phyloP scores from a whole-genome alignment of 345 rosid genomes.

The Populus simonii region DNA sequence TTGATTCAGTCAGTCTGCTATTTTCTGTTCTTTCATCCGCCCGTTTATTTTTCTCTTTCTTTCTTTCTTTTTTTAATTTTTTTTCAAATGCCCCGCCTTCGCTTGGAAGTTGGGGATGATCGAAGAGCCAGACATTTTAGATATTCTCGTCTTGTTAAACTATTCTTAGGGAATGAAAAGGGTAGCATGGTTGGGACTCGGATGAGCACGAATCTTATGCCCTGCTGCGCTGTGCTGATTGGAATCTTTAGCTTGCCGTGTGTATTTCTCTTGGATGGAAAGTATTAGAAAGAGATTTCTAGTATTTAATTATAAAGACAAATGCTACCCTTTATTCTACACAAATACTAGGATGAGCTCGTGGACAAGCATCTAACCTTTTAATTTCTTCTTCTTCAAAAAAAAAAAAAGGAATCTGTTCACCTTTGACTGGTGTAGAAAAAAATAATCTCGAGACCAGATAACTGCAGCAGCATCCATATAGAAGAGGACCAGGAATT shows the following conservation, averaged over 20 bases:
- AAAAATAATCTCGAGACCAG: background rate
- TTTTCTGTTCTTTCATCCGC: no score
- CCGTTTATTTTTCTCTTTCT: no score
- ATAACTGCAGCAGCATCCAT: background rate
- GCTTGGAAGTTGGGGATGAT: background rate
- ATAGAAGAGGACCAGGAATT: background rate
- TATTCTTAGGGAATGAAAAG: background rate
- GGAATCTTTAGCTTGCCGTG: background rate
- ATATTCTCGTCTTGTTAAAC: background rate
- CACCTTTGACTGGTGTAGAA: background rate
- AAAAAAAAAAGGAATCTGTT: background rate
- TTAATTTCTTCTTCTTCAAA: background rate
- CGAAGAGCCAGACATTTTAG: background rate
- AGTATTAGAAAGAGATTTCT: no score
- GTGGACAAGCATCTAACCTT: background rate
- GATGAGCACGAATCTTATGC: conserved; percentile 1
- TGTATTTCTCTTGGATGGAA: no score
- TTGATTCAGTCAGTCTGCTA: background rate
- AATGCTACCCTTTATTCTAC: no score
- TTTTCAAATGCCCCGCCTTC: background rate
- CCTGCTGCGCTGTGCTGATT: background rate
- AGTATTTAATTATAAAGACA: no score
- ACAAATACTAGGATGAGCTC: background rate
- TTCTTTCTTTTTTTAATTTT: background rate
- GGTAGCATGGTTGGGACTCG: background rate